These are phyloP conservation scores for Magnusiomyces clavatus DNA, from an alignment of 1,139 yeast genomes.

Conservation along the genomic window DNA sequence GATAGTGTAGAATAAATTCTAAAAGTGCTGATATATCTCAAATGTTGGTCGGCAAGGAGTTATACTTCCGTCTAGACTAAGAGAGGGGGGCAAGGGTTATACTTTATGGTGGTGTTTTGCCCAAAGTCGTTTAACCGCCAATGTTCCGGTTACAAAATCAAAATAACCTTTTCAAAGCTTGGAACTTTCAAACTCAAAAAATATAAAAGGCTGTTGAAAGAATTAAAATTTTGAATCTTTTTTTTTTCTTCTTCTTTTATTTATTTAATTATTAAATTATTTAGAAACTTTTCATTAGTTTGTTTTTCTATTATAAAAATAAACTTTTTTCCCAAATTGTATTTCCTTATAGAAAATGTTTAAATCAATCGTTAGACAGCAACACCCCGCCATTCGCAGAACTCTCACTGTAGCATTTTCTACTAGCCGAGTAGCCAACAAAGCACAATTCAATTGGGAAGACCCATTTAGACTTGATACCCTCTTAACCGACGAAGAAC, in stretches of 20 bases:
- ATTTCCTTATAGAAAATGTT: not conserved
- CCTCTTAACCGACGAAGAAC: slow-evolving; percentile 36
- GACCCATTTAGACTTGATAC: slow-evolving; percentile 34
- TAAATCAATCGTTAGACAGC: not conserved
- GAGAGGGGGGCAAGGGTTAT: no score
- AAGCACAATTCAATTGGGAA: slow-evolving; percentile 31
- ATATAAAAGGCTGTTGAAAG: not conserved
- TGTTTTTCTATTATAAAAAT: not conserved
- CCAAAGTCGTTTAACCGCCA: no score
- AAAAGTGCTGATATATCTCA: no score
- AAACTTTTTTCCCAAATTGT: not conserved
- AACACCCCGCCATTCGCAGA: not conserved
- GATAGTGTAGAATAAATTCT: no score
- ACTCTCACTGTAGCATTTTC: slow-evolving; percentile 7
- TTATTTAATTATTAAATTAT: not conserved
- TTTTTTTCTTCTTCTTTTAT: not conserved
- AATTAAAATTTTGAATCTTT: not conserved
- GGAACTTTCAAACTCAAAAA: not conserved
- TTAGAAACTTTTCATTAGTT: not conserved
- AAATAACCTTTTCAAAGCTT: no score
- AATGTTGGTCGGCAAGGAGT: no score
- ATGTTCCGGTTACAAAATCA: no score
- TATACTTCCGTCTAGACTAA: no score
- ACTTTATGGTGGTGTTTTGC: no score
- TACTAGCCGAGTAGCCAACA: slow-evolving; percentile 8